Evolutionary conservation across 148 eudicot genomes (phyloP).

Genomic region (Persicaria maculosa): DNA sequence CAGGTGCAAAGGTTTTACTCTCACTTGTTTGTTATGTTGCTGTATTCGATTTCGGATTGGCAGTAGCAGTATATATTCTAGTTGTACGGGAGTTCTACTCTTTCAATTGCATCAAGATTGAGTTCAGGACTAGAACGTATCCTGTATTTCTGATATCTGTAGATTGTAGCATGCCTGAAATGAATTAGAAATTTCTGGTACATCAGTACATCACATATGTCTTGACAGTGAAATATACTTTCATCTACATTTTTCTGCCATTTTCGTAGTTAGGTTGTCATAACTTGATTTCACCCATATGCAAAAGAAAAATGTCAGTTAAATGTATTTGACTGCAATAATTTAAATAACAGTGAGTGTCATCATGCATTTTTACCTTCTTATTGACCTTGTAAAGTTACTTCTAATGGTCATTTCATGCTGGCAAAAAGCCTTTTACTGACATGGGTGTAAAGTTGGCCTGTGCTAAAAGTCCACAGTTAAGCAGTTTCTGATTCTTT

Average conservation of each 20-base stretch:
- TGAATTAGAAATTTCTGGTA: neutral
- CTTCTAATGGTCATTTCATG: constrained; percentile 3
- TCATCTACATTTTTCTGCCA: neutral
- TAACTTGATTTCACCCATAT: neutral
- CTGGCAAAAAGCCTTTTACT: neutral
- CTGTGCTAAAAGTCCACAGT: neutral
- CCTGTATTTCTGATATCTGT: neutral
- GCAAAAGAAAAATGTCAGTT: neutral
- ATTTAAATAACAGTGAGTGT: neutral
- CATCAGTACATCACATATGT: neutral
- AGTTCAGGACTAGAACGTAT: neutral
- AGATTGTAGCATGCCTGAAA: neutral
- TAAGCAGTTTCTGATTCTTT: neutral
- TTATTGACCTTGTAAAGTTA: neutral
- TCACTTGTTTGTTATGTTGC: neutral
- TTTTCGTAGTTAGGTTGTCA: neutral
- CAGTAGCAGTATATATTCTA: neutral
- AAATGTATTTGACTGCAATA: neutral
- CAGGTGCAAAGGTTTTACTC: too few species aligned
- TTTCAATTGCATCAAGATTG: neutral
- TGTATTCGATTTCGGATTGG: neutral
- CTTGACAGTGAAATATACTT: neutral
- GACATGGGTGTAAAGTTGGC: neutral
- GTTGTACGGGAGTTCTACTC: neutral
- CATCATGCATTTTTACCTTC: neutral